A percentile compares a stretch with the other conserved stretches of the same genome.
phyloP scores from a whole-genome alignment of 768 basidiomycete genomes.

The Termitomyces sp. region DNA sequence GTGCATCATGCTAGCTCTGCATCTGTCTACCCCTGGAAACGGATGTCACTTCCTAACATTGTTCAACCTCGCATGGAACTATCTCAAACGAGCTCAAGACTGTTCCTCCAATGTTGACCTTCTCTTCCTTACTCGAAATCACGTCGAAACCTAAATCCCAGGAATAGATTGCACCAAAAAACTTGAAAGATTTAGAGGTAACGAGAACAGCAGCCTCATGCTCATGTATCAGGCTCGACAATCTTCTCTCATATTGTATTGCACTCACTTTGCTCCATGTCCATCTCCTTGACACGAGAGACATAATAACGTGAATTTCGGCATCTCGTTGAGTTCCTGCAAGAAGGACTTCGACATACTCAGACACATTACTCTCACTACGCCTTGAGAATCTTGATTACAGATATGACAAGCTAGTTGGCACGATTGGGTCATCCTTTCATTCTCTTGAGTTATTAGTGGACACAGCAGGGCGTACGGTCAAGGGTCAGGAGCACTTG shows the following conservation, averaged over 20 bases:
- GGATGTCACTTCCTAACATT: not conserved
- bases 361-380: not conserved
- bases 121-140: not conserved
- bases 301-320: not conserved
- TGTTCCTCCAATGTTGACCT: not conserved
- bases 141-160: not conserved
- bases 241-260: not conserved
- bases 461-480: not conserved
- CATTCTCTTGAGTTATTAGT: not conserved
- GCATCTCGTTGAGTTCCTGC: not conserved
- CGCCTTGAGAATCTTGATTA: not conserved
- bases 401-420: not conserved
- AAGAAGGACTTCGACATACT: not conserved
- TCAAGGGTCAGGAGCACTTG: not conserved
- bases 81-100: not conserved
- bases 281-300: slow-evolving; percentile 58
- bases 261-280: slow-evolving; percentile 71
- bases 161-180: not conserved
- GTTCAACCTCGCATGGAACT: not conserved
- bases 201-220: slow-evolving; percentile 79
- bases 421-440: not conserved
- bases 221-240: not conserved
- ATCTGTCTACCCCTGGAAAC: not conserved
- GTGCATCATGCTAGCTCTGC: not conserved
- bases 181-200: slow-evolving; percentile 72